Base-by-base conservation (phyloP, 116 monocot genomes). In the Cymodocea nodosa region DNA sequence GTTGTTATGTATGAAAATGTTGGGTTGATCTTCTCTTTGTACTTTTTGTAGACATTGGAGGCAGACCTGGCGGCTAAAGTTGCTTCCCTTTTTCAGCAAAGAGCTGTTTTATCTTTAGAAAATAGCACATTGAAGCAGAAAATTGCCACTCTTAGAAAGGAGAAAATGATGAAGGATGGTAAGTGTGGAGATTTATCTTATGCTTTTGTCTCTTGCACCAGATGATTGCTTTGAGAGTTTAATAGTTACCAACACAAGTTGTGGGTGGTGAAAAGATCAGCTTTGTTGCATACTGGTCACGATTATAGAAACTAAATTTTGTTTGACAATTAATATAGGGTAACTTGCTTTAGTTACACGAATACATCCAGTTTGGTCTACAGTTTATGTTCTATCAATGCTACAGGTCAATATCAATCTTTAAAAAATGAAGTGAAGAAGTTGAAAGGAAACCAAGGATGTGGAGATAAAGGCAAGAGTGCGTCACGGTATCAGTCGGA, bases 151-250 rank as follows among this genome's bases (percentile, higher is more conserved):
- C 78, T 92, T 76, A 75, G 53, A 22, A 82, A 84, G n/a, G 82
- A 92, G 77, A 99, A 99, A 77, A 53, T 83, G 58, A 79, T 87
- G 48, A 84, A 79, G 74, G 84, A 92, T 70, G 86, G 99, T 92
- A 56, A 75, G 1, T 36, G 65, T 68, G 20, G 15, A 7, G 15
- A 30, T n/a, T 2, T 59, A 50, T n/a, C 10, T 67, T 25, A 50
- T n/a, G n/a, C 30, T 17, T 52, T 61, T 35, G 24, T 22, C 9
- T 69, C 39, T n/a, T 59, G 34, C 4, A 24, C 34, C 3, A 14
- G 10, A 35, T 34, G 59, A 25, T 30, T 59, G 16, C 15, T 16
- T 35, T 60, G 60, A 60, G 34, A 11, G 12, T 13, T 23, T 57
- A n/a, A 57, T 11, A 44, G 44, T 6, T 8, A 44, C 44, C 44